A percentile compares a stretch with the other conserved stretches of the same genome.
These are phyloP conservation scores for Apiospora phragmitis DNA, from an alignment of 2,329 filamentous ascomycete genomes.

Conservation along the genomic window DNA sequence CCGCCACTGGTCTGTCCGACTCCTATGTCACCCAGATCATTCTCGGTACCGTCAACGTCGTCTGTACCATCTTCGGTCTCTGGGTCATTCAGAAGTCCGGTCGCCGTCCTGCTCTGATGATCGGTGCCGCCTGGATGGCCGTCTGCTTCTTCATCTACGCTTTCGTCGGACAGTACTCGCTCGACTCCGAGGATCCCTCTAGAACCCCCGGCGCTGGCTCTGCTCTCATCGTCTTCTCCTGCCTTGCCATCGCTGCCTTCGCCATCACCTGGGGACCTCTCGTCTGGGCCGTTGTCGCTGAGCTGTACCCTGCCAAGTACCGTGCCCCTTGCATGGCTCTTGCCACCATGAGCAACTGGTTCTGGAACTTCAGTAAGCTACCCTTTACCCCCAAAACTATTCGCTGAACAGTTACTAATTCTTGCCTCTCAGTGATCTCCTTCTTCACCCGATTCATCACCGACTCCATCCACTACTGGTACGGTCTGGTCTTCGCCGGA, in stretches of 20 bases:
- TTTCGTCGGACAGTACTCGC: conserved; percentile 47
- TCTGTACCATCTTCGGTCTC: conserved; percentile 64
- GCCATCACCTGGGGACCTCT: conserved; percentile 72
- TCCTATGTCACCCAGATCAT: conserved; percentile 69
- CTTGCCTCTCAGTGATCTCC: conserved; percentile 33
- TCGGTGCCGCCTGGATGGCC: conserved; percentile 63
- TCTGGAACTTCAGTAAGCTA: conserved; percentile 58
- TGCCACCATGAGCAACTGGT: conserved; percentile 60
- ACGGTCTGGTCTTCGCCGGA: conserved; percentile 71
- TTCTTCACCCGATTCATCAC: conserved; percentile 68
- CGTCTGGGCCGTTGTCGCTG: conserved; percentile 65
- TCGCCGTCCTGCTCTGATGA: conserved; percentile 62
- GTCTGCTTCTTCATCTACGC: conserved; percentile 51
- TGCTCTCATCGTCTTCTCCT: conserved; percentile 67
- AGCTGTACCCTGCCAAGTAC: conserved; percentile 63
- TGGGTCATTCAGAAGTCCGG: conserved; percentile 67
- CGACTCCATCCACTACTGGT: conserved; percentile 67
- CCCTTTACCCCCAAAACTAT: background rate
- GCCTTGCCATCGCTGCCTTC: conserved; percentile 66
- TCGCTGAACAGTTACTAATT: background rate
- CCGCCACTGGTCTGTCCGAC: conserved; percentile 63
- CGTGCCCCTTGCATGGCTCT: conserved; percentile 55
- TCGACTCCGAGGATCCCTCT: conserved; percentile 42
- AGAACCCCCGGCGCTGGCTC: conserved; percentile 52
- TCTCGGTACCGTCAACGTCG: conserved; percentile 66